Evolutionary conservation across 768 basidiomycete species (phyloP).

Genomic region (Leccinum olivaceopallidum): DNA sequence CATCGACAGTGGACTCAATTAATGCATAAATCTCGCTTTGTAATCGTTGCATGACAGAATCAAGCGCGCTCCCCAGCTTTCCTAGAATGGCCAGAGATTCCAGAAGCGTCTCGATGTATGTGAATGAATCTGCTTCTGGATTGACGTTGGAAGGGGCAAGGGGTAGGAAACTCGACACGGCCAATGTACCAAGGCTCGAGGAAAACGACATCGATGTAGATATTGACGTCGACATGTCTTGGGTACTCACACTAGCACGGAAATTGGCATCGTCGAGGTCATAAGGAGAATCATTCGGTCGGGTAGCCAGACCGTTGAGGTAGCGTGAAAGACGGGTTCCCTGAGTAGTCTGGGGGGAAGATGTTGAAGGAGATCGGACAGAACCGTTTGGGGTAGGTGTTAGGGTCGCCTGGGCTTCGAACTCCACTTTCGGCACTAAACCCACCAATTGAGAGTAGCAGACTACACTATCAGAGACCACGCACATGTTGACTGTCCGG

Average conservation of each 20-base stretch:
- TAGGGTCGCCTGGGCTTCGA: slow-evolving; percentile 48
- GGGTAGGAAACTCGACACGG: slow-evolving; percentile 21
- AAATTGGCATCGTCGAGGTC: slow-evolving; percentile 52
- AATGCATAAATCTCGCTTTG: slow-evolving; percentile 81
- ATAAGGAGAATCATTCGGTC: slow-evolving; percentile 77
- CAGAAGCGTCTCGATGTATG: slow-evolving; percentile 88
- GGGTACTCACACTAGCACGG: slow-evolving; percentile 19
- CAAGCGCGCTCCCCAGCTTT: slow-evolving; percentile 80
- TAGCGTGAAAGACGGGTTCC: slow-evolving; percentile 60
- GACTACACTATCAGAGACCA: slow-evolving; percentile 2
- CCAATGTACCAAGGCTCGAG: slow-evolving; percentile 24
- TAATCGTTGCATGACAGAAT: slow-evolving; percentile 80
- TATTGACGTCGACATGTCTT: slow-evolving; percentile 22
- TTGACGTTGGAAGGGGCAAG: slow-evolving; percentile 43
- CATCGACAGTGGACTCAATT: slow-evolving; percentile 84
- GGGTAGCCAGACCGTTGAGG: slow-evolving; percentile 61
- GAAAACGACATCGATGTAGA: slow-evolving; percentile 26
- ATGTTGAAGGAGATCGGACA: slow-evolving; percentile 32
- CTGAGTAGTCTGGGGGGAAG: slow-evolving; percentile 40
- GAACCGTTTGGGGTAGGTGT: slow-evolving; percentile 23
- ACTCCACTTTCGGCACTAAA: slow-evolving; percentile 67
- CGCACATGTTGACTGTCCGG: slow-evolving; percentile 78
- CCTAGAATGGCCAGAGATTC: slow-evolving; percentile 94
- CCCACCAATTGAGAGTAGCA: slow-evolving; percentile 10
- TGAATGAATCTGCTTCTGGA: slow-evolving; percentile 91